Conservation (phyloP, 208 protist genomes). For the Zelonia costaricensis region DNA sequence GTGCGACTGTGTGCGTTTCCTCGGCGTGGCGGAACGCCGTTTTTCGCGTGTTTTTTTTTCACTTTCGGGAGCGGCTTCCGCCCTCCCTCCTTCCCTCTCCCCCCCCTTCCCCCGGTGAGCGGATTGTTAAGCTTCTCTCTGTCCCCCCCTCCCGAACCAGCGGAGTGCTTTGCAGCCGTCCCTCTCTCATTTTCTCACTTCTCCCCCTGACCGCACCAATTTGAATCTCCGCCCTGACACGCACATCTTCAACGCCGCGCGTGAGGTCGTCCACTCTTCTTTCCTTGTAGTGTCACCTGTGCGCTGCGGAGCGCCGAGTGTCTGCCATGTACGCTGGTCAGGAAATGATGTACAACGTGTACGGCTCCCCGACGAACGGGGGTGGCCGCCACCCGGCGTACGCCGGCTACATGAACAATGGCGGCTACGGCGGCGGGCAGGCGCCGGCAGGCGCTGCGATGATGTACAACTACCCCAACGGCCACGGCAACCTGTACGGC, state of each 20-base stretch:
- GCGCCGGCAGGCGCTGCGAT: background rate
- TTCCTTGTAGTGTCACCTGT: background rate
- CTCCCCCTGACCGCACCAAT: too few relatives aligned
- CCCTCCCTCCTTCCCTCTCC: too few relatives aligned
- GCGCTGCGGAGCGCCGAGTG: background rate
- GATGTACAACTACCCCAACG: slow-evolving; percentile 10
- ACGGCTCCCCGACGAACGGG: slow-evolving; percentile 1
- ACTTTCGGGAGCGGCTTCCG: too few relatives aligned
- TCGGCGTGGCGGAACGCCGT: too few relatives aligned
- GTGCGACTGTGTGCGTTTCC: background rate
- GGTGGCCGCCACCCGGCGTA: background rate
- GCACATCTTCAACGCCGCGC: background rate
- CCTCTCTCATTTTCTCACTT: too few relatives aligned
- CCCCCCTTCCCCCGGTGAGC: too few relatives aligned
- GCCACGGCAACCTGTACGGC: slow-evolving; percentile 9
- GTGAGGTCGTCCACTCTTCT: background rate
- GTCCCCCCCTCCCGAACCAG: too few relatives aligned
- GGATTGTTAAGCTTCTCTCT: too few relatives aligned
- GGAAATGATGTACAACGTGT: slow-evolving; percentile 26
- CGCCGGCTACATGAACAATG: background rate
- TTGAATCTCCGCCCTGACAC: too few relatives aligned
- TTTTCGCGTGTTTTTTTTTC: too few relatives aligned
- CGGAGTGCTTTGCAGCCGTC: too few relatives aligned
- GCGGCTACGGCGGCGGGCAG: background rate
- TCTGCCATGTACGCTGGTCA: slow-evolving; percentile 14